phyloP scores from a whole-genome alignment of 2,329 filamentous ascomycete genomes.

The Chaetoscypha palmicola region DNA sequence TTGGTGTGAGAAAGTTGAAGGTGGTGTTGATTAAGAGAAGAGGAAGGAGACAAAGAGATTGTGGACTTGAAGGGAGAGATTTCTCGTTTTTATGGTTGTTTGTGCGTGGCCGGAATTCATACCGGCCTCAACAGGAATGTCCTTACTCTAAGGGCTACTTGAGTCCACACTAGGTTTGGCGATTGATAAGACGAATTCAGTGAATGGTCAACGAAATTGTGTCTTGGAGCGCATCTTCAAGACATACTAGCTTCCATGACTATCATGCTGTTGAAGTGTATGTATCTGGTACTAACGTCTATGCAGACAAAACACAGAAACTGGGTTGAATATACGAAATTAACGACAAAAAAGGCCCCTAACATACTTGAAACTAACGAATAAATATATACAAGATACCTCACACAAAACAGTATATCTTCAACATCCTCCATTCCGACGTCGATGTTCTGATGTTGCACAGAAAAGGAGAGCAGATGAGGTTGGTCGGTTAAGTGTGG shows the following conservation, averaged over 20 bases:
- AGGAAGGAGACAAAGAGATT: slow-evolving; percentile 15
- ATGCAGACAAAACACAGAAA: not conserved
- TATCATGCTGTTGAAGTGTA: not conserved
- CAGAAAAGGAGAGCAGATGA: not conserved
- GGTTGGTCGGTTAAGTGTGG: not conserved
- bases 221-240: not conserved
- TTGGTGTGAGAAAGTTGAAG: not conserved
- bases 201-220: not conserved
- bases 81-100: slow-evolving; percentile 22
- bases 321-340: not conserved
- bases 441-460: not conserved
- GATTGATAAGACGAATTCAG: slow-evolving; percentile 19
- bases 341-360: too few relatives aligned
- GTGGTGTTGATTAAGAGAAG: slow-evolving; percentile 3
- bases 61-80: slow-evolving; percentile 12
- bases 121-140: slow-evolving; percentile 25
- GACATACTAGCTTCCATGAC: too few relatives aligned
- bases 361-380: too few relatives aligned
- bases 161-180: slow-evolving; percentile 12
- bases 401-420: not conserved
- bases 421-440: not conserved
- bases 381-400: not conserved
- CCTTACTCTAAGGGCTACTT: slow-evolving; percentile 1
- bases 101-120: slow-evolving; percentile 25
- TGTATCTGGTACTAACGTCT: not conserved